phyloP scores from a whole-genome alignment of 2,329 filamentous ascomycete species.

The Pyrenophora seminiperda region DNA sequence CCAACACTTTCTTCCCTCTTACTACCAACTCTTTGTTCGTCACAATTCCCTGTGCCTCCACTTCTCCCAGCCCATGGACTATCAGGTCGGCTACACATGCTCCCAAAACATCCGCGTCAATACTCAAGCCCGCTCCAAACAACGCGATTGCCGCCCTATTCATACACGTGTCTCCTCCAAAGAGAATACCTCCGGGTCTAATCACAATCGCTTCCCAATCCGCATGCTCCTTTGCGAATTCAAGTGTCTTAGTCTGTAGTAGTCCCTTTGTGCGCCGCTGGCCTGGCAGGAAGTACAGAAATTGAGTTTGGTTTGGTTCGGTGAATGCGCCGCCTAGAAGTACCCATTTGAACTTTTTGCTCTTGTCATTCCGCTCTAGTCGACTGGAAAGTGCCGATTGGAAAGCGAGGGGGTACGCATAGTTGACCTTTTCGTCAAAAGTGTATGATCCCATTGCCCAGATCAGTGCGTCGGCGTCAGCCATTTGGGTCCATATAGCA shows the following conservation, averaged over 20 bases:
- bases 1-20: too few species aligned
- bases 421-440: conserved; percentile 22
- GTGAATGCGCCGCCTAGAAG: too few species aligned
- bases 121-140: conserved; percentile 4
- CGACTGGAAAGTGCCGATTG: conserved; percentile 10
- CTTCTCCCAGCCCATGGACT: conserved; percentile 8
- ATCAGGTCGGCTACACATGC: conserved; percentile 23
- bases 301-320: too few species aligned
- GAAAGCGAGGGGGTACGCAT: conserved; percentile 23
- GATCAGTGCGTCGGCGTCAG: conserved; percentile 25
- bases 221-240: conserved; percentile 1
- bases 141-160: conserved; percentile 1
- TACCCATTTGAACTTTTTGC: conserved; percentile 12
- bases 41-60: too few species aligned
- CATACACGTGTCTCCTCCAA: conserved; percentile 1
- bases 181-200: conserved; percentile 22
- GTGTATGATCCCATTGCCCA: conserved; percentile 30
- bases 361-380: neutral
- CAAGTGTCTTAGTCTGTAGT: too few species aligned
- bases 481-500: conserved; percentile 10
- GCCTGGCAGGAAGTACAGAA: too few species aligned
- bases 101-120: conserved; percentile 20
- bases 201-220: conserved; percentile 22
- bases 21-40: too few species aligned
- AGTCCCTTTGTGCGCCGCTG: too few species aligned